phyloP scores from a whole-genome alignment of 176 grass and related monocot genomes.

The Rhipidocladum racemiflorum region DNA sequence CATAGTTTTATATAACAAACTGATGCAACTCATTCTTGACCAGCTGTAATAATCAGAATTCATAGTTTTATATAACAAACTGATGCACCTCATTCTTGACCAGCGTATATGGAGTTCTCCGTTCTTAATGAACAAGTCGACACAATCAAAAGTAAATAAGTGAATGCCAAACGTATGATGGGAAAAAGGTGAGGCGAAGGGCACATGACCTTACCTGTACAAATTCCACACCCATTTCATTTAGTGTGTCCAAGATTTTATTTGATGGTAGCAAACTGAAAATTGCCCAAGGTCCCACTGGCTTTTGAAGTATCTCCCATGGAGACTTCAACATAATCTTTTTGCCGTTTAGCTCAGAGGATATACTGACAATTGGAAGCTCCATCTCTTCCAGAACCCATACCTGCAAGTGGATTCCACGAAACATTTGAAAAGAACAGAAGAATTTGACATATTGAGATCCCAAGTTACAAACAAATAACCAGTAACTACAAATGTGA shows the following conservation, averaged over 20 bases:
- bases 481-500: neutral
- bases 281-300: constrained; percentile 65
- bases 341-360: constrained; percentile 30
- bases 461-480: neutral
- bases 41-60: neutral
- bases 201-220: constrained; percentile 53
- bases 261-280: constrained; percentile 62
- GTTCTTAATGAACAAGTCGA: neutral
- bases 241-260: constrained; percentile 60
- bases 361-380: constrained; percentile 66
- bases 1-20: neutral
- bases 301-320: constrained; percentile 66
- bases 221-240: constrained; percentile 72
- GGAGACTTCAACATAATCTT: constrained; percentile 75
- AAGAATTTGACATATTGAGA: neutral
- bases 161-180: neutral
- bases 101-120: neutral
- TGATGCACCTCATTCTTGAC: neutral
- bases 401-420: constrained; percentile 42
- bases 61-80: neutral
- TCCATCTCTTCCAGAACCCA: constrained; percentile 76
- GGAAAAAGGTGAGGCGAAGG: neutral
- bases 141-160: neutral
- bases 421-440: neutral
- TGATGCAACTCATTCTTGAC: neutral